phyloP scores from a whole-genome alignment of 2,329 filamentous ascomycete species.

The Botrytis tulipae region DNA sequence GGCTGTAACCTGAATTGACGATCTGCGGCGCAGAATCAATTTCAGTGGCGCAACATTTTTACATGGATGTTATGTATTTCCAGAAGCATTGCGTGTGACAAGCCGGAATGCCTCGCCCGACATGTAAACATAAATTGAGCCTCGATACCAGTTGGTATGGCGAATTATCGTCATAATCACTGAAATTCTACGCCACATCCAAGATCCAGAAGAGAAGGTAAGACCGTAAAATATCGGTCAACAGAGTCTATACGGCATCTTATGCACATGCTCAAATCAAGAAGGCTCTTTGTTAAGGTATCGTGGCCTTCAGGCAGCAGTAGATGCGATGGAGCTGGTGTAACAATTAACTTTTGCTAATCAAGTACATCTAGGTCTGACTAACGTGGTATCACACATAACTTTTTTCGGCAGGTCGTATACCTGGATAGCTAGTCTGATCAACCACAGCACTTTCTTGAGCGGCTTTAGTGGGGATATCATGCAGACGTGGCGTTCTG shows the following conservation, averaged over 20 bases:
- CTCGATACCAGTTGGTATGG: not conserved
- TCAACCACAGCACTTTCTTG: not conserved
- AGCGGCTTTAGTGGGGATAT: not conserved
- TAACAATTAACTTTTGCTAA: not conserved
- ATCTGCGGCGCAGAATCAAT: not conserved
- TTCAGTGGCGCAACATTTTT: not conserved
- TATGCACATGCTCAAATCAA: slow-evolving; percentile 9
- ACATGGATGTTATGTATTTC: not conserved
- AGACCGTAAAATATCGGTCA: not conserved
- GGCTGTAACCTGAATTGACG: not conserved
- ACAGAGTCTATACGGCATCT: not conserved
- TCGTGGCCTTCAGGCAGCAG: slow-evolving; percentile 7
- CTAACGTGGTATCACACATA: not conserved
- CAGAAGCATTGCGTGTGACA: not conserved
- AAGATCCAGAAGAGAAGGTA: not conserved
- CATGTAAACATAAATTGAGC: not conserved
- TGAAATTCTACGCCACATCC: not conserved
- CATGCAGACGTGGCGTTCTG: slow-evolving; percentile 1
- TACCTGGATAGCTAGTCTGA: not conserved
- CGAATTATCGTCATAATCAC: not conserved
- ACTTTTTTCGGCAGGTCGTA: not conserved
- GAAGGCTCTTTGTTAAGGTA: not conserved
- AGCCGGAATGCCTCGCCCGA: slow-evolving; percentile 4
- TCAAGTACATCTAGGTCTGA: not conserved
- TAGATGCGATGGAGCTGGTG: not conserved